Evolutionary conservation across 2,329 filamentous ascomycete species (phyloP).

Genomic region (Thermothelomyces thermophilus): DNA sequence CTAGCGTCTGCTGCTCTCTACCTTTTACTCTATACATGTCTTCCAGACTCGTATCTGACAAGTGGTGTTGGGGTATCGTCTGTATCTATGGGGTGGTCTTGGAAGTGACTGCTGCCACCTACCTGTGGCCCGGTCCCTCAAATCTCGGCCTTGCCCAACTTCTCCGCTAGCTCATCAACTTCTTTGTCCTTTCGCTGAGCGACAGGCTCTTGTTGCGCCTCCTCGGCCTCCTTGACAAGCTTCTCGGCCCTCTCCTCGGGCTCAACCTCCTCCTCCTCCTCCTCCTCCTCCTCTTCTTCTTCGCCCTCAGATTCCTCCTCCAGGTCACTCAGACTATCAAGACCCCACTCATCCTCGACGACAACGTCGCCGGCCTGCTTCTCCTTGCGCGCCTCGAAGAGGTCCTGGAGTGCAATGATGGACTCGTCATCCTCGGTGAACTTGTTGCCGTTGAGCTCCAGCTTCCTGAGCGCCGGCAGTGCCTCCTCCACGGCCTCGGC

Average conservation of each 20-base stretch:
- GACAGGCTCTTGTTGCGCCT: conserved; percentile 68
- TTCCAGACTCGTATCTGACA: conserved; percentile 16
- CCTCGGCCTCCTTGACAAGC: conserved; percentile 60
- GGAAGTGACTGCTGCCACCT: conserved; percentile 1
- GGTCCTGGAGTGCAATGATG: conserved; percentile 59
- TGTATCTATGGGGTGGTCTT: conserved; percentile 8
- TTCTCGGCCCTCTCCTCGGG: conserved; percentile 62
- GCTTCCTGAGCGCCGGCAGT: conserved; percentile 70
- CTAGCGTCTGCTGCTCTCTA: too few species aligned
- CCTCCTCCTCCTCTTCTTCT: conserved; percentile 62
- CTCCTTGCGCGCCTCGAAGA: conserved; percentile 74
- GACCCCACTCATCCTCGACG: conserved; percentile 73
- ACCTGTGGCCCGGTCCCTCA: conserved; percentile 24
- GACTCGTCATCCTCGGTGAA: conserved; percentile 79
- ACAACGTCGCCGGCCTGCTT: conserved; percentile 58
- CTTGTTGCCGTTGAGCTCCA: conserved; percentile 95
- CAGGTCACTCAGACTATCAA: conserved; percentile 82
- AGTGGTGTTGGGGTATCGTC: conserved; percentile 24
- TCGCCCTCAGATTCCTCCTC: conserved; percentile 68
- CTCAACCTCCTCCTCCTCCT: conserved; percentile 52
- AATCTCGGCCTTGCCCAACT: conserved; percentile 64
- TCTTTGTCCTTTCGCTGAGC: conserved; percentile 64
- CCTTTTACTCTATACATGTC: conserved; percentile 13
- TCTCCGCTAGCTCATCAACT: conserved; percentile 72
- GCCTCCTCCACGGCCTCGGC: conserved; percentile 58